Base-by-base conservation (phyloP, 2,329 filamentous ascomycete genomes). In the Aspergillus brasiliensis region DNA sequence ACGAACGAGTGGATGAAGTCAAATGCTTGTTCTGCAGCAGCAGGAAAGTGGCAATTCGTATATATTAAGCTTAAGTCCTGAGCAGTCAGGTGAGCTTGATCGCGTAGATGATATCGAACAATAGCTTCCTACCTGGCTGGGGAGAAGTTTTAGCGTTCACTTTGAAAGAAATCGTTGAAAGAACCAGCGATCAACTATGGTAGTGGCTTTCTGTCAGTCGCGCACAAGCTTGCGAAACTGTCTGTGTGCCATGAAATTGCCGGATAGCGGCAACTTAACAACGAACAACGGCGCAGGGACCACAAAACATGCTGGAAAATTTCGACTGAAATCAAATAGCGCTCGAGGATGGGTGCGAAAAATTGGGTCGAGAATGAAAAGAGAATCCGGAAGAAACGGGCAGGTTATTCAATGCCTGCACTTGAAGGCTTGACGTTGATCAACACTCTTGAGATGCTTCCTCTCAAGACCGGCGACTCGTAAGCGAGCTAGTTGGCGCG, bases 171-270 rank as follows among this genome's bases (percentile, higher is more conserved):
- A 23, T 11, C 21, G 40, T 19, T 42, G 42, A 21, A 51, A 37
- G 40, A 49, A 49, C 46, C 46, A 58, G 49, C 51, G 40, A 59
- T 62, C 54, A 51, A 49, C 56, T 61, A 56, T 38, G 40, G 59
- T 46, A 57, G 56, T 52, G 56, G 49, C 51, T 55, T 56, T 64
- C 47, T 60, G 53, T 58, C 59, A 58, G 49, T 61, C 37, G 58
- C 51, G 54, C 56, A 53, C 53, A 58, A 65, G 54, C 57, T 63
- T 65, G 55, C 49, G 49, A 62, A 62, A 61, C 46, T 44, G 56
- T 55, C 60, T 62, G 56, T 62, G 64, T 62, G 61, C 61, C 65
- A 68, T 67, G 57, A 65, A 65, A 64, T 57, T 61, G 63, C 65
- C 65, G 61, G 58, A 51, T 52, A 61, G 59, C 61, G 63, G 63